These are phyloP conservation scores for Aspergillus baeticus DNA, from an alignment of 495 filamentous ascomycete species.

Conservation along the genomic window DNA sequence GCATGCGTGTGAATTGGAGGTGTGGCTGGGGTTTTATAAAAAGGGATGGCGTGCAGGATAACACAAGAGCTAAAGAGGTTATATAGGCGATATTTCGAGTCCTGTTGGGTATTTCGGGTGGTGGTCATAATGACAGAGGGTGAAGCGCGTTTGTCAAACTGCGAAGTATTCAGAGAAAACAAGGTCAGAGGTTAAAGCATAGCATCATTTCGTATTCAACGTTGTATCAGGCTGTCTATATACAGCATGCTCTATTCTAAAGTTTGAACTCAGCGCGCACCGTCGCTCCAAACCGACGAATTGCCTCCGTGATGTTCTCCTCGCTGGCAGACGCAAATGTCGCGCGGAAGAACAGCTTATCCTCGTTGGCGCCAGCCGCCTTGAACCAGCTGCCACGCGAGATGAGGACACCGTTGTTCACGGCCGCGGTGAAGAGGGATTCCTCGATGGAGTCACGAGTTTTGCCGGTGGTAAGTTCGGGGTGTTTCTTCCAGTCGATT, in stretches of 20 bases:
- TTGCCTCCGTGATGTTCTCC: conserved; percentile 75
- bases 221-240: too few species aligned
- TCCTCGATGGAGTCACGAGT: conserved; percentile 73
- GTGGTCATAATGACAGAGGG: too few species aligned
- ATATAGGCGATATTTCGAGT: too few species aligned
- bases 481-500: conserved; percentile 74
- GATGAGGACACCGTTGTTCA: conserved; percentile 70
- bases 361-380: conserved; percentile 51
- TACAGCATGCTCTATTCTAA: conserved; percentile 12
- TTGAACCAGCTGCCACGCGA: conserved; percentile 88
- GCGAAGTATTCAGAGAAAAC: too few species aligned
- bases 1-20: too few species aligned
- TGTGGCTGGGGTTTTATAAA: too few species aligned
- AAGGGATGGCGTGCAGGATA: too few species aligned
- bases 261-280: conserved; percentile 62
- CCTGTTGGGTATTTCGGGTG: too few species aligned
- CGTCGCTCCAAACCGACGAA: conserved; percentile 69
- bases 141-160: too few species aligned
- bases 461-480: conserved; percentile 51
- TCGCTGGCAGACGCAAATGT: conserved; percentile 81
- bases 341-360: conserved; percentile 76
- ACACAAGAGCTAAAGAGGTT: too few species aligned
- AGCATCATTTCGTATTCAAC: neutral
- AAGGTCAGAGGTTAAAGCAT: neutral
- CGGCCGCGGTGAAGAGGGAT: conserved; percentile 71